A percentile compares a stretch with the other conserved stretches of the same genome.
Evolutionary conservation across 495 filamentous ascomycete species (phyloP).

Genomic region (Tuber brumale): DNA sequence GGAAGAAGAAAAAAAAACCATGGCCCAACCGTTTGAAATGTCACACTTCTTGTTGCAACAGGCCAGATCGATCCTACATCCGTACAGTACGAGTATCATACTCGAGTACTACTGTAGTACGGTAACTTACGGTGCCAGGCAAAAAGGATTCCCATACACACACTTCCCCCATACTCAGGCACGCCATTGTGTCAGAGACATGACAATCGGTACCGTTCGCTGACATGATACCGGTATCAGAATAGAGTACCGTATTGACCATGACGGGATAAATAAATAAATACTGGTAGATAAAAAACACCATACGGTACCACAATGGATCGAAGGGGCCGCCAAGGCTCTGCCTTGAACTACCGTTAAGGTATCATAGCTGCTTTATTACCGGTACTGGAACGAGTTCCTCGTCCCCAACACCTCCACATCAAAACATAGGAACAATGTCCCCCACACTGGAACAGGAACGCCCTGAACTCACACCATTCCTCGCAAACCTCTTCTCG

Average conservation of each 20-base stretch:
- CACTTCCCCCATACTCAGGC: too few relatives aligned
- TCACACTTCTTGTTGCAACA: not conserved
- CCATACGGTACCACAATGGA: not conserved
- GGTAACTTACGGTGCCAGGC: not conserved
- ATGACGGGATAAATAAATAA: not conserved
- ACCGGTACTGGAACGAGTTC: not conserved
- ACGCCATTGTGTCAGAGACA: not conserved
- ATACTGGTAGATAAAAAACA: not conserved
- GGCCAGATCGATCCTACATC: not conserved
- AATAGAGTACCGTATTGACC: not conserved
- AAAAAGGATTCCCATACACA: not conserved
- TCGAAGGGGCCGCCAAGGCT: not conserved
- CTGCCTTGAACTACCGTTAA: not conserved
- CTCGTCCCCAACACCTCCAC: not conserved
- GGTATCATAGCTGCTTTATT: not conserved
- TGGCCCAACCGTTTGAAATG: not conserved
- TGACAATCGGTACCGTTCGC: not conserved
- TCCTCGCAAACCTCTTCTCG: constrained; percentile 28
- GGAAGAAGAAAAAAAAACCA: not conserved
- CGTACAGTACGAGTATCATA: too few relatives aligned
- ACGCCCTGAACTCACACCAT: constrained; percentile 17
- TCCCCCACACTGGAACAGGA: constrained; percentile 8
- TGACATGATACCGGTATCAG: not conserved
- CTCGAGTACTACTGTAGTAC: too few relatives aligned
- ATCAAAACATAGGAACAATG: constrained; percentile 13